These are phyloP conservation scores for Mollisiaceae sp. DNA, from an alignment of 2,329 filamentous ascomycete species.

Conservation along the genomic window DNA sequence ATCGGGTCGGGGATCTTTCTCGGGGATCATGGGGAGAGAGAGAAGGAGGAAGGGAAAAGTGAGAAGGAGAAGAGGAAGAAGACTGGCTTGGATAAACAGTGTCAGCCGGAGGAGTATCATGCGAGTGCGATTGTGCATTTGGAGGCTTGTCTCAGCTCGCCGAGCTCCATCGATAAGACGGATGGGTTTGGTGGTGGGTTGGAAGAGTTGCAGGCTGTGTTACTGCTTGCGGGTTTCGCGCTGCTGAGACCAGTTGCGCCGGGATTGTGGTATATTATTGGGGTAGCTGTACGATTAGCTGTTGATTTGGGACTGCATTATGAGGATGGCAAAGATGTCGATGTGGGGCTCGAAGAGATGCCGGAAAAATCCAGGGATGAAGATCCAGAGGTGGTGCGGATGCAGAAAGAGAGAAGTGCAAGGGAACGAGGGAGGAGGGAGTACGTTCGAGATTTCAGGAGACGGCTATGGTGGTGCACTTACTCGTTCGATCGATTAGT, in stretches of 20 bases:
- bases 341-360: slow-evolving; percentile 60
- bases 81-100: slow-evolving; percentile 50
- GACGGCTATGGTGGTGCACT: slow-evolving; percentile 95
- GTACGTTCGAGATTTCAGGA: slow-evolving; percentile 84
- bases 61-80: slow-evolving; percentile 41
- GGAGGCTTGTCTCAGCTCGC: slow-evolving; percentile 75
- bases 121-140: slow-evolving; percentile 92
- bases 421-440: slow-evolving; percentile 72
- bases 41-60: slow-evolving; percentile 32
- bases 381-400: slow-evolving; percentile 39
- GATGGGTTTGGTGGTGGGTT: slow-evolving; percentile 82
- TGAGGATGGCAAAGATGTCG: slow-evolving; percentile 76
- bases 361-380: slow-evolving; percentile 44
- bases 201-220: slow-evolving; percentile 91
- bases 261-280: slow-evolving; percentile 96
- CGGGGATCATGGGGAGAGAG: slow-evolving; percentile 58
- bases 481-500: slow-evolving; percentile 96
- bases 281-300: slow-evolving; percentile 86
- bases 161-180: slow-evolving; percentile 55
- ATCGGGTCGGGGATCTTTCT: slow-evolving; percentile 95
- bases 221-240: slow-evolving; percentile 89
- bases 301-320: slow-evolving; percentile 92
- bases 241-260: slow-evolving; percentile 89
- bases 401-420: slow-evolving; percentile 43
- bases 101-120: slow-evolving; percentile 93